Conservation (phyloP, 2,329 filamentous ascomycete genomes). For the Colletotrichum siamense region DNA sequence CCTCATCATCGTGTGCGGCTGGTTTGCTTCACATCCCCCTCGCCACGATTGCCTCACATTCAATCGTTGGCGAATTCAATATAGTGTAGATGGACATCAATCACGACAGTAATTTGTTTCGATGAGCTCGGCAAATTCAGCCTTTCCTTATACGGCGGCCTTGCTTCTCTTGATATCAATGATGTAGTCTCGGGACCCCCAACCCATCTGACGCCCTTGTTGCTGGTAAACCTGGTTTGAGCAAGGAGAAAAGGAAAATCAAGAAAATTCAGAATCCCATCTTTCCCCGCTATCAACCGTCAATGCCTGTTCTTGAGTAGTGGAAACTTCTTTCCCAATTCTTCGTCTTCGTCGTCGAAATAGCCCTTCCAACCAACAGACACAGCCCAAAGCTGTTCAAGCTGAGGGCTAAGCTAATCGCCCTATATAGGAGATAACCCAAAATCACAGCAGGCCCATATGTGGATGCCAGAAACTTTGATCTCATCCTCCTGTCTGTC, state of each 20-base stretch:
- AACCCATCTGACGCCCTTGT: conserved; percentile 12
- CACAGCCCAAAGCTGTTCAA: neutral
- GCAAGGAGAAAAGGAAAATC: neutral
- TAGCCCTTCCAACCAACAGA: neutral
- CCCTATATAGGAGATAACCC: neutral
- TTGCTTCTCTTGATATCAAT: conserved; percentile 9
- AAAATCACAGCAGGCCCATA: neutral
- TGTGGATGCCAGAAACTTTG: neutral
- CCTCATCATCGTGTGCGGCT: neutral
- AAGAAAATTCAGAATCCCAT: neutral
- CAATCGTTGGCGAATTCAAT: neutral
- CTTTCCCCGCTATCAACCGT: neutral
- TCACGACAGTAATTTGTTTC: neutral
- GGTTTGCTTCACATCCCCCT: neutral
- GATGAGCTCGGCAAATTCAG: neutral
- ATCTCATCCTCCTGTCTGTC: neutral
- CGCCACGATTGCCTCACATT: neutral
- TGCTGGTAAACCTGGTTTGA: conserved; percentile 4
- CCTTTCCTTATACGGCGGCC: neutral
- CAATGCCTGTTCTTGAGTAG: neutral
- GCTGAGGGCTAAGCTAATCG: neutral
- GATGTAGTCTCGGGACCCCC: conserved; percentile 3
- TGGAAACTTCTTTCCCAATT: neutral
- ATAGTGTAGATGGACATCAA: neutral
- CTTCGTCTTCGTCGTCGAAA: neutral